phyloP scores from a whole-genome alignment of 495 filamentous ascomycete species.

The Penicillium verhagenii region DNA sequence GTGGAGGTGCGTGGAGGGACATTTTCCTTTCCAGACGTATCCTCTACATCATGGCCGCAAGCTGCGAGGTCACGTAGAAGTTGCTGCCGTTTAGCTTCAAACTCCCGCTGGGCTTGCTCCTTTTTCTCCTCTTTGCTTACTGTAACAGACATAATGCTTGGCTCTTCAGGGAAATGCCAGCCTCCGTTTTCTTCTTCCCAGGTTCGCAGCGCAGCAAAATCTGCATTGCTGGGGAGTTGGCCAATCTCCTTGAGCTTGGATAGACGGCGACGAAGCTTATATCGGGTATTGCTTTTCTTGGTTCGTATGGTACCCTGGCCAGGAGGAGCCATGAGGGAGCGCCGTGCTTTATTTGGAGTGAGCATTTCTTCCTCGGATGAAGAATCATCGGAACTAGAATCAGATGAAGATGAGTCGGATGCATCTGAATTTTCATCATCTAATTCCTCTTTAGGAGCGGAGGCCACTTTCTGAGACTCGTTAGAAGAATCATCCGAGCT shows the following conservation, averaged over 20 bases:
- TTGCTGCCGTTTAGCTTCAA: slow-evolving; percentile 51
- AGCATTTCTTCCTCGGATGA: slow-evolving; percentile 28
- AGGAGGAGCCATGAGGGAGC: slow-evolving; percentile 26
- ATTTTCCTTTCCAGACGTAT: slow-evolving; percentile 36
- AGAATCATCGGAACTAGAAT: slow-evolving; percentile 32
- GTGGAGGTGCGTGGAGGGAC: slow-evolving; percentile 20
- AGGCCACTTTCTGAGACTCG: neutral
- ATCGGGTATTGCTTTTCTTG: slow-evolving; percentile 53
- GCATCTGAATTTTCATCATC: neutral
- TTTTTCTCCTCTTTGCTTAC: slow-evolving; percentile 17
- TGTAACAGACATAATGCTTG: slow-evolving; percentile 10
- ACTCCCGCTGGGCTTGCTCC: slow-evolving; percentile 32
- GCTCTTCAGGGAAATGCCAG: slow-evolving; percentile 24
- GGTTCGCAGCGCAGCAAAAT: slow-evolving; percentile 42
- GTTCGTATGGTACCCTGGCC: slow-evolving; percentile 50
- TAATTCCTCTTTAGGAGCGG: neutral
- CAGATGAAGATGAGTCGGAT: slow-evolving; percentile 24
- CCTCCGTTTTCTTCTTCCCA: slow-evolving; percentile 34
- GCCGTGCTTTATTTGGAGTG: neutral
- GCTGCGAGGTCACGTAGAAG: slow-evolving; percentile 50
- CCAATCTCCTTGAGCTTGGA: slow-evolving; percentile 50
- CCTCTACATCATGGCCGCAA: slow-evolving; percentile 51
- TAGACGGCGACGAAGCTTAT: slow-evolving; percentile 46
- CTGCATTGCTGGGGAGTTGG: slow-evolving; percentile 46
- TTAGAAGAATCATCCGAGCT: neutral